Percentiles rank a stretch among this genome's conserved stretches.
phyloP scores from a whole-genome alignment of 2,329 filamentous ascomycete genomes.

The Ophiocordyceps australis region DNA sequence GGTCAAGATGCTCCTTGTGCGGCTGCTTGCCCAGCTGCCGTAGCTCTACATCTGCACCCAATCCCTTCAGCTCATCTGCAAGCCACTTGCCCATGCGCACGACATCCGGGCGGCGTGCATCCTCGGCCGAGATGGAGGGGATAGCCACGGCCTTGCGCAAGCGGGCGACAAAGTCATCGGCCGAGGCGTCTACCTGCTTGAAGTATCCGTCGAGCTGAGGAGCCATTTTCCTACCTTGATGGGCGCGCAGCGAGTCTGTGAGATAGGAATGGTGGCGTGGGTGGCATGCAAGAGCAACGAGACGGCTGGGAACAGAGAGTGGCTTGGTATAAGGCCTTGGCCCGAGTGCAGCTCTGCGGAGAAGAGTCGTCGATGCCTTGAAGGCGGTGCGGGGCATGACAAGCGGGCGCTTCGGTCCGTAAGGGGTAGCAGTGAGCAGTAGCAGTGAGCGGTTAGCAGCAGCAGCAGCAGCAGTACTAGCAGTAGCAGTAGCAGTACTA shows the following conservation, averaged over 20 bases:
- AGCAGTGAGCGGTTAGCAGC: too few relatives aligned
- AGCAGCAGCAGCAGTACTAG: too few relatives aligned
- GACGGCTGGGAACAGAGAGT: conserved; percentile 5
- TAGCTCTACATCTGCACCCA: conserved; percentile 78
- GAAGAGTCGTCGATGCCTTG: background rate
- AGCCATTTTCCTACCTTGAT: conserved; percentile 63
- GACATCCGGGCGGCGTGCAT: conserved; percentile 76
- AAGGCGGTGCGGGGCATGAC: conserved; percentile 1
- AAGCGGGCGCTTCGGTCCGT: too few relatives aligned
- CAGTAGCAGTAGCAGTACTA: too few relatives aligned
- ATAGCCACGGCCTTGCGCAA: conserved; percentile 88
- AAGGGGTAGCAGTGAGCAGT: too few relatives aligned
- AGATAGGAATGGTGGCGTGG: conserved; percentile 29
- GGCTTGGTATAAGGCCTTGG: conserved; percentile 4
- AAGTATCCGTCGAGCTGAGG: conserved; percentile 85
- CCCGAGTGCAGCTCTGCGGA: background rate
- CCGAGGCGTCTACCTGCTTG: conserved; percentile 70
- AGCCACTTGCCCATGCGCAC: conserved; percentile 94
- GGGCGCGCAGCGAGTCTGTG: conserved; percentile 30
- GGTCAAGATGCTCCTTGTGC: conserved; percentile 72
- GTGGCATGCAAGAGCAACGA: too few relatives aligned
- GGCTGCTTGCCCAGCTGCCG: conserved; percentile 82
- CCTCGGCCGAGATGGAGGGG: conserved; percentile 85
- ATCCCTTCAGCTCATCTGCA: conserved; percentile 58
- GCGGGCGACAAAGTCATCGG: conserved; percentile 73